phyloP scores from a whole-genome alignment of 2,329 filamentous ascomycete species.

The Penicillium digitatum region DNA sequence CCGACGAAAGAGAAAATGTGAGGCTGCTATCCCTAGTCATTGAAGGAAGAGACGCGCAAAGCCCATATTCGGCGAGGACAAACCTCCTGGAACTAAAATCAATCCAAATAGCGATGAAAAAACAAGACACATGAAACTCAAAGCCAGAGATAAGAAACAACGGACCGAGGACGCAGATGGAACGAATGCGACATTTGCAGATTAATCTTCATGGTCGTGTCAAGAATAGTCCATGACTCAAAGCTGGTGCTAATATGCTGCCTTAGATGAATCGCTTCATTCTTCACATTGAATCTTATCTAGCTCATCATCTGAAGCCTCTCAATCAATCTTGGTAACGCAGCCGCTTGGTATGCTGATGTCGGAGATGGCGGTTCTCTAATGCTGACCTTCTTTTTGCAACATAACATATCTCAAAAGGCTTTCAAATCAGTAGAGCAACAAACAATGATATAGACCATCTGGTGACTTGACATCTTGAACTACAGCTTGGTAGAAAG shows the following conservation, averaged over 20 bases:
- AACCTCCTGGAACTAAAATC: too few species aligned
- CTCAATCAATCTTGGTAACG: neutral
- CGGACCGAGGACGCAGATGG: neutral
- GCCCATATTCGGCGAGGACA: too few species aligned
- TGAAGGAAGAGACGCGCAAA: too few species aligned
- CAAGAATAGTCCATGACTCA: neutral
- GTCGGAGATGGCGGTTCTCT: conserved; percentile 11
- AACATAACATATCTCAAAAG: neutral
- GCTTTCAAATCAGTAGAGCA: neutral
- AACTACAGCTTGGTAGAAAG: neutral
- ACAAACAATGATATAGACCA: neutral
- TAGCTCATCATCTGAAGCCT: neutral
- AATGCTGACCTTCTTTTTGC: conserved; percentile 3
- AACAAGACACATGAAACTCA: too few species aligned
- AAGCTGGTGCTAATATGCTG: neutral
- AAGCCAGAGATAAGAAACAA: neutral
- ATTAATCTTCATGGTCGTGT: neutral
- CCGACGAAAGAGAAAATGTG: neutral
- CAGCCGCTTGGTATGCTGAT: neutral
- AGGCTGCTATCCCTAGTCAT: neutral
- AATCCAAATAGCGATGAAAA: too few species aligned
- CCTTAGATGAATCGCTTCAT: neutral
- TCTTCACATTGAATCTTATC: neutral
- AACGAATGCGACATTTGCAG: neutral
- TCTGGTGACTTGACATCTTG: neutral